These are phyloP conservation scores for Talaromyces adpressus DNA, from an alignment of 495 filamentous ascomycete genomes.

Conservation along the genomic window DNA sequence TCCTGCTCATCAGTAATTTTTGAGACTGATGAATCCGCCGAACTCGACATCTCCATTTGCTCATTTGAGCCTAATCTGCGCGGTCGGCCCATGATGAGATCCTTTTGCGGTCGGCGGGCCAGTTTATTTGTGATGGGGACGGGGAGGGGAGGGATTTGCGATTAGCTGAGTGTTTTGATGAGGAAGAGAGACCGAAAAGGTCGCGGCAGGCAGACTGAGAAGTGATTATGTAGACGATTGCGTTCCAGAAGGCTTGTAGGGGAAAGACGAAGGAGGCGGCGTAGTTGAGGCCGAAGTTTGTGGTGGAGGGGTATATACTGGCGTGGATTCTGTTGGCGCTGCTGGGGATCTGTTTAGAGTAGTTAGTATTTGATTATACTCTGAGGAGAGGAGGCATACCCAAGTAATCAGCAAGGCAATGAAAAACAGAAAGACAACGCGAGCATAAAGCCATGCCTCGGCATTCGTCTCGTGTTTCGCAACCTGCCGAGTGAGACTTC, in stretches of 20 bases:
- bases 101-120: not conserved
- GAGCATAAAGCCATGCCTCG: conserved; percentile 60
- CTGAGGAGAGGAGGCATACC: conserved; percentile 26
- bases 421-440: conserved; percentile 70
- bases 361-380: not conserved
- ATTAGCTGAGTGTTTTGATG: not conserved
- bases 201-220: conserved; percentile 10
- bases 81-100: conserved; percentile 3
- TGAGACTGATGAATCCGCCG: not conserved
- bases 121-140: not conserved
- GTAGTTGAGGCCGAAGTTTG: conserved; percentile 51
- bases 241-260: conserved; percentile 73
- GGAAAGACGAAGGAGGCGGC: conserved; percentile 62
- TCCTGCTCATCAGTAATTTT: not conserved
- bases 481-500: conserved; percentile 13
- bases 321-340: conserved; percentile 63
- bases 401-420: conserved; percentile 65
- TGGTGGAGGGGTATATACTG: conserved; percentile 40
- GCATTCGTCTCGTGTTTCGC: conserved; percentile 15
- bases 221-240: conserved; percentile 60
- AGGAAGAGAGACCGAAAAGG: not conserved
- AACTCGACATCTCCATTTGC: not conserved
- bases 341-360: conserved; percentile 51
- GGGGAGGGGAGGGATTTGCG: not conserved
- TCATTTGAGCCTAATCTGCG: not conserved